These are phyloP conservation scores for Citrus maxima DNA, from an alignment of 345 rosid genomes.

Conservation along the genomic window DNA sequence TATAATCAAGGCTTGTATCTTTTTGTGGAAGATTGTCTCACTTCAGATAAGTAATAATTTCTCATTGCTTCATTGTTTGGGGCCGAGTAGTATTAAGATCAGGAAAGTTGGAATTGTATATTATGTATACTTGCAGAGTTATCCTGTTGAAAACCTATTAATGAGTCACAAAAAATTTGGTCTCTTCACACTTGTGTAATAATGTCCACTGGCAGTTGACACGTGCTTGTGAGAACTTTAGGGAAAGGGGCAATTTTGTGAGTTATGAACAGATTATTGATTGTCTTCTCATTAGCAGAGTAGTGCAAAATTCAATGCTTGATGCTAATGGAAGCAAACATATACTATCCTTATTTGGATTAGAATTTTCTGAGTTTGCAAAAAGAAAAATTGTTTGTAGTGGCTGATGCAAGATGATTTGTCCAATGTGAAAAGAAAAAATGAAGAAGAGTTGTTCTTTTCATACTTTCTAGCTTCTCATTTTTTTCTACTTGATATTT, in stretches of 20 bases:
- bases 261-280: background rate
- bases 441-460: background rate
- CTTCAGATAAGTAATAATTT: background rate
- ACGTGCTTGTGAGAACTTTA: background rate
- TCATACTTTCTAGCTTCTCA: background rate
- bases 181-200: background rate
- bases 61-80: background rate
- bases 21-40: background rate
- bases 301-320: background rate
- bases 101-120: background rate
- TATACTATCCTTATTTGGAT: background rate
- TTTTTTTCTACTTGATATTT: no score
- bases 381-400: background rate
- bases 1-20: background rate
- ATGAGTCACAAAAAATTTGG: background rate
- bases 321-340: background rate
- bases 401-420: background rate
- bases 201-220: background rate
- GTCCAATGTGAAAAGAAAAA: background rate
- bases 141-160: background rate
- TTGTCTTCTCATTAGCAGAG: background rate
- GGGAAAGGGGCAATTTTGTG: background rate
- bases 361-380: background rate
- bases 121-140: background rate
- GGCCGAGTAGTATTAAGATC: background rate